Evolutionary conservation across 2,329 filamentous ascomycete genomes (phyloP), one percentile per base, ranked within the genome.

Genomic region (Neonectria sp.): DNA sequence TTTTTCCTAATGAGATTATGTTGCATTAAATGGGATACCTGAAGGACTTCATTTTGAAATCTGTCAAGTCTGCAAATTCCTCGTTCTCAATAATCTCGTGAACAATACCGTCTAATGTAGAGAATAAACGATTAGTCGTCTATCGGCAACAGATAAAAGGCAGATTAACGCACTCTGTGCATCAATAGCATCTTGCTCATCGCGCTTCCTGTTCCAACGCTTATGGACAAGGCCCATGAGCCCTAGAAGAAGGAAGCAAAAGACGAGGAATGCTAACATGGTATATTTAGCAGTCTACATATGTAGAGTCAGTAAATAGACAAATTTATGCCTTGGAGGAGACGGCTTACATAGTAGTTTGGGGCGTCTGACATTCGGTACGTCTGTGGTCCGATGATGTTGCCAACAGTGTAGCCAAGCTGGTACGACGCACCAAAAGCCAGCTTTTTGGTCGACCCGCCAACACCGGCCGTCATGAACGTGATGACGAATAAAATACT

Each of bases 361-460:
- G 62, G 62, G 29, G 62, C 62, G 55, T 65, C 62, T 11, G 25
- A 21, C 12, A 27, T 49, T 17, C 62, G 43, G 27, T 60, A 65
- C 17, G 62, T 65, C 56, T 65, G 62, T 12, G 62, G 62, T 40
- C 62, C 62, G n/a, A 65, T 60, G 48, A 65, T 65, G 29, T 65
- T 65, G 2, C 62, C 62, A 52, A 60, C 43, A 29, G 62, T 43
- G 46, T 65, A 65, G 11, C 62, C 62, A n/a, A 65, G n/a, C 29
- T 65, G 62, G 31, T 65, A 65, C 2, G 62, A 31, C 2, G 43
- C 62, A 40, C 62, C 62, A 37, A 65, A 65, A 9, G 62, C 62
- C 9, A 65, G 46, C 33, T 65, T 65, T 35, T 65, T 65, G 3
- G 62, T 65, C 25, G 62, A 65, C 4, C 62, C 62, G 24, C 46